These are phyloP conservation scores for Gaertneriomyces semiglobifer DNA, from an alignment of 192 early-diverging fungal genomes.

Conservation along the genomic window DNA sequence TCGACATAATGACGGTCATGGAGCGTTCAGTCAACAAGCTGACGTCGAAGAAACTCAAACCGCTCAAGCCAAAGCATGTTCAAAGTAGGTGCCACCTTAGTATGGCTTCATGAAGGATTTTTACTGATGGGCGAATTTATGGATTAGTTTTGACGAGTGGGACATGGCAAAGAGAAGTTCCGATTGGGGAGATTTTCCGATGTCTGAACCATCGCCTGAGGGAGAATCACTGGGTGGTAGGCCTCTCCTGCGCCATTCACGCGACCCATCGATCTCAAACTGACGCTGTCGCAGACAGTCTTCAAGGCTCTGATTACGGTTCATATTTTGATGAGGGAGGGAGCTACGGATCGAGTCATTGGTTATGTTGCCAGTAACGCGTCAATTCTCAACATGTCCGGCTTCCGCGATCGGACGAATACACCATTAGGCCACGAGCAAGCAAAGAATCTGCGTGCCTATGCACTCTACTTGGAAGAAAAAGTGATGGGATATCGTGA, in stretches of 20 bases:
- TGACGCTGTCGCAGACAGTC: slow-evolving; percentile 45
- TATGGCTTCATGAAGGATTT: not conserved
- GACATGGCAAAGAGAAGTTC: slow-evolving; percentile 33
- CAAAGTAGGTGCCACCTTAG: slow-evolving; percentile 29
- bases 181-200: slow-evolving; percentile 52
- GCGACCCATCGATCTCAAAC: not conserved
- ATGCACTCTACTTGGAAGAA: slow-evolving; percentile 69
- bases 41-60: slow-evolving; percentile 45
- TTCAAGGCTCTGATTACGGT: slow-evolving; percentile 73
- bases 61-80: slow-evolving; percentile 53
- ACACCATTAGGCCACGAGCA: slow-evolving; percentile 32
- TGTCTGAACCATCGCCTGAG: slow-evolving; percentile 42
- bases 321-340: slow-evolving; percentile 72
- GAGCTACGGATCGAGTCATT: slow-evolving; percentile 57
- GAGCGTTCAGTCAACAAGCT: slow-evolving; percentile 48
- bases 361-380: slow-evolving; percentile 51
- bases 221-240: slow-evolving; percentile 65
- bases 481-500: slow-evolving; percentile 63
- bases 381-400: slow-evolving; percentile 44
- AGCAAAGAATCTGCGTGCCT: slow-evolving; percentile 63
- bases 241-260: not conserved
- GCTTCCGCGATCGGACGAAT: slow-evolving; percentile 53
- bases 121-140: not conserved
- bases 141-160: slow-evolving; percentile 34
- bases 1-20: not conserved